Conservation (phyloP, 371 early-diverging fungal genomes). For the Umbelopsis sp. region DNA sequence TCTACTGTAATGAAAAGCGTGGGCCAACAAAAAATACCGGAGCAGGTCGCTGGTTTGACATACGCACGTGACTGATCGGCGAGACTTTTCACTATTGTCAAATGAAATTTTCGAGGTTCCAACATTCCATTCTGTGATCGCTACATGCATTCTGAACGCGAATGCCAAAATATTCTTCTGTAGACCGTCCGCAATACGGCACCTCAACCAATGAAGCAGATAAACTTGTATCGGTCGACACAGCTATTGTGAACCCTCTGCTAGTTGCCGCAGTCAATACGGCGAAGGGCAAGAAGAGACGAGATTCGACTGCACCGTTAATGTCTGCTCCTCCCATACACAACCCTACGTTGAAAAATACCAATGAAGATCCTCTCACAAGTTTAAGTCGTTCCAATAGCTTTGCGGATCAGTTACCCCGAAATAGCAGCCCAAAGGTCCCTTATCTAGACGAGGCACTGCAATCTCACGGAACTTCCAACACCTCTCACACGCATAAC, state of each 20-base stretch:
- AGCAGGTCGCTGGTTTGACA: too few species aligned
- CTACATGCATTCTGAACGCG: slow-evolving; percentile 24
- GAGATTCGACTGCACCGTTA: slow-evolving; percentile 54
- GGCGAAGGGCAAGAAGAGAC: slow-evolving; percentile 22
- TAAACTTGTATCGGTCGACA: slow-evolving; percentile 10
- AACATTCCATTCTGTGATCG: not conserved
- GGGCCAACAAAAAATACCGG: too few species aligned
- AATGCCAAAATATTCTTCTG: slow-evolving; percentile 50
- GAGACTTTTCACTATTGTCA: not conserved
- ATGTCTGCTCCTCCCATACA: slow-evolving; percentile 39
- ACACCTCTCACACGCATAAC: slow-evolving; percentile 19
- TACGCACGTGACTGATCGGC: not conserved
- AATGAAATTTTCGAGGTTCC: slow-evolving; percentile 2
- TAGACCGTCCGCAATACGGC: slow-evolving; percentile 44
- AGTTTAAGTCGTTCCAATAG: not conserved
- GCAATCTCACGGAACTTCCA: not conserved
- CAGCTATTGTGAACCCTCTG: not conserved
- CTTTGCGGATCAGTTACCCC: not conserved
- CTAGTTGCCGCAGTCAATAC: slow-evolving; percentile 16
- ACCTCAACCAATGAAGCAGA: slow-evolving; percentile 32
- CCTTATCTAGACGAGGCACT: slow-evolving; percentile 18
- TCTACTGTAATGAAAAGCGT: not conserved
- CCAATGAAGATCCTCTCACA: not conserved
- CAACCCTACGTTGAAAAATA: slow-evolving; percentile 9
- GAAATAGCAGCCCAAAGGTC: not conserved